Conservation (phyloP, 495 filamentous ascomycete species). For the Pseudotulostoma volvatum region DNA sequence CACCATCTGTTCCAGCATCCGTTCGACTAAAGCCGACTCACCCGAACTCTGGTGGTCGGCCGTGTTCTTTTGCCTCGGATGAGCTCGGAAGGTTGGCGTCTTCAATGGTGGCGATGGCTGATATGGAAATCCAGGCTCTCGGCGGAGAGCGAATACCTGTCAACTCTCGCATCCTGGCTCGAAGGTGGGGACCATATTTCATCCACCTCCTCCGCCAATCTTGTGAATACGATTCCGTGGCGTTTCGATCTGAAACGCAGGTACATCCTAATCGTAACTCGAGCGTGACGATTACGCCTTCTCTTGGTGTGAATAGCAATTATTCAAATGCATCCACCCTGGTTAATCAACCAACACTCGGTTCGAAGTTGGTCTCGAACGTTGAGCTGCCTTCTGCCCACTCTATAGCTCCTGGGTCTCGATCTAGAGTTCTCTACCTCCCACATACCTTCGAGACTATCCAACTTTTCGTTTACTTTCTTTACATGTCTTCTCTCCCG, state of each 20-base stretch:
- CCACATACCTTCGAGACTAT: slow-evolving; percentile 83
- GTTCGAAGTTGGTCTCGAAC: slow-evolving; percentile 29
- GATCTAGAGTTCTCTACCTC: slow-evolving; percentile 78
- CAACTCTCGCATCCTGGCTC: slow-evolving; percentile 72
- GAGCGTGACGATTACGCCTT: slow-evolving; percentile 70
- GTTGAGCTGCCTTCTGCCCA: slow-evolving; percentile 29
- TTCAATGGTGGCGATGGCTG: slow-evolving; percentile 66
- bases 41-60: slow-evolving; percentile 52
- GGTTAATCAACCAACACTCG: slow-evolving; percentile 24
- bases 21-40: slow-evolving; percentile 41
- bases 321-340: slow-evolving; percentile 45
- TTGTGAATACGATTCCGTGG: slow-evolving; percentile 35
- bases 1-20: slow-evolving; percentile 42
- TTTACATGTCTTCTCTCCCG: slow-evolving; percentile 83
- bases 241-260: slow-evolving; percentile 28
- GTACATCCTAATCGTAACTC: slow-evolving; percentile 49
- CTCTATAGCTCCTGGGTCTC: slow-evolving; percentile 47
- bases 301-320: slow-evolving; percentile 34
- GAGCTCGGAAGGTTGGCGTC: slow-evolving; percentile 74
- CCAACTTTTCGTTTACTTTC: slow-evolving; percentile 72
- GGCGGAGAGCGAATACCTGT: slow-evolving; percentile 83
- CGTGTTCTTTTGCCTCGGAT: slow-evolving; percentile 51
- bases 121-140: slow-evolving; percentile 90
- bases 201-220: slow-evolving; percentile 75
- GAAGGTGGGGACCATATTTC: slow-evolving; percentile 91